Evolutionary conservation across 2,329 filamentous ascomycete genomes (phyloP).

Genomic region (Pseudogymnoascus sp.): DNA sequence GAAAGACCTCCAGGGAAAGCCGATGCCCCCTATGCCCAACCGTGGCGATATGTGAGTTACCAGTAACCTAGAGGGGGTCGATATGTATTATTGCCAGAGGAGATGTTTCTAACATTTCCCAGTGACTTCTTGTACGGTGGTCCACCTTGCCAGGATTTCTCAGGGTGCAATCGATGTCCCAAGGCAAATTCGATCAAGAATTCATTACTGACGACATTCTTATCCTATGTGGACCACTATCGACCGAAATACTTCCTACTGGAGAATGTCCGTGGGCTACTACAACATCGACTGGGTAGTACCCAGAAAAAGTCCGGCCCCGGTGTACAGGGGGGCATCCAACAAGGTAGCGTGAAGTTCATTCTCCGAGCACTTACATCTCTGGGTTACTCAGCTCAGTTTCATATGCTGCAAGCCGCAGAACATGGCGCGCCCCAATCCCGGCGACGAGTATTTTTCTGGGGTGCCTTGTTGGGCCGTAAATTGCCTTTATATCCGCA

Average conservation of each 20-base stretch:
- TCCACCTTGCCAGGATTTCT: constrained; percentile 19
- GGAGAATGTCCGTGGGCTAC: constrained; percentile 21
- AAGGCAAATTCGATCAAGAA: constrained; percentile 19
- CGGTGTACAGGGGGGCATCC: background rate
- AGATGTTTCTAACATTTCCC: background rate
- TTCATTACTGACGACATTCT: constrained; percentile 17
- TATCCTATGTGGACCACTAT: constrained; percentile 22
- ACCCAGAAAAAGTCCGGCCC: constrained; percentile 8
- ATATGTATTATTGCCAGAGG: background rate
- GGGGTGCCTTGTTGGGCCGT: constrained; percentile 15
- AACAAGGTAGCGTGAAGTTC: constrained; percentile 14
- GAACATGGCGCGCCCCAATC: constrained; percentile 16
- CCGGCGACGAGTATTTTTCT: constrained; percentile 17
- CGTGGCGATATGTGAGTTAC: constrained; percentile 13
- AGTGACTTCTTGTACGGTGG: constrained; percentile 17
- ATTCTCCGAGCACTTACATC: constrained; percentile 18
- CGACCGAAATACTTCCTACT: constrained; percentile 22
- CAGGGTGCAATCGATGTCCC: constrained; percentile 12
- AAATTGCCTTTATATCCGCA: constrained; percentile 19
- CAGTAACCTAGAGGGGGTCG: background rate
- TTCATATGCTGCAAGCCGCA: constrained; percentile 15
- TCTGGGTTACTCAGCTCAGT: constrained; percentile 21
- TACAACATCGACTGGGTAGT: constrained; percentile 14
- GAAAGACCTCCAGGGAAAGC: constrained; percentile 11
- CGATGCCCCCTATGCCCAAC: constrained; percentile 13